Base-by-base conservation (phyloP, 2,329 filamentous ascomycete species). In the Monascus ruber region DNA sequence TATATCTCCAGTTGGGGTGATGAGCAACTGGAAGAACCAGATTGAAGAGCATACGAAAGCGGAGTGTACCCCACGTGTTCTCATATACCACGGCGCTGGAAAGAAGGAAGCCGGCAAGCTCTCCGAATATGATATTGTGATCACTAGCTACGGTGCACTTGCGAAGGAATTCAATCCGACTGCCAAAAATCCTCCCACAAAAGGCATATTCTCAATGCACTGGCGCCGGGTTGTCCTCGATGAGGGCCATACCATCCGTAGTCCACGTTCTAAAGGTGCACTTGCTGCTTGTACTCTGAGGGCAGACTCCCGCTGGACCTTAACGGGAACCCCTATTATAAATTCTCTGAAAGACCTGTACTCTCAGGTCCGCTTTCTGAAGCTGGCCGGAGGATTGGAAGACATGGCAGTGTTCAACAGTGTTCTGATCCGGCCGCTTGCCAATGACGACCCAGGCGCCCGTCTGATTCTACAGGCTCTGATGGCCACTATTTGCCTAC, bases 1-100 rank as follows among this genome's bases (percentile, higher is more conserved):
- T 38, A 70, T 94, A 39, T 79, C 84, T 0, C 87, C 87, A 0
- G 74, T 93, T 5, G 81, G 81, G 37, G 85, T 94, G 17, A 88
- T 94, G 83, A 87, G 81, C 53, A 94, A 94, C 50, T 94, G 87
- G 87, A 77, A 76, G 49, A 77, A 81, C 39, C 86, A 94, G 59
- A 83, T 89, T 39, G 68, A 75, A 45, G 71, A 74, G 31, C 87
- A 94, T 52, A 73, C 89, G 34, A 72, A 77, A 31, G 58, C 70
- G 4, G 72, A 81, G n/a, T 64, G 76, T 40, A 63, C 69, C 1
- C 76, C 85, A 5, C 77, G 71, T 6, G 71, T 91, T 4, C 69
- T 86, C 50, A 77, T 81, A 27, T 91, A 89, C 54, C 85, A 94
- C 53, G 83, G 83, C 0, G 56, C 64, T 47, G 64, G 71, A 48